phyloP scores from a whole-genome alignment of 2,329 filamentous ascomycete genomes.

The Fusarium keratoplasticum region DNA sequence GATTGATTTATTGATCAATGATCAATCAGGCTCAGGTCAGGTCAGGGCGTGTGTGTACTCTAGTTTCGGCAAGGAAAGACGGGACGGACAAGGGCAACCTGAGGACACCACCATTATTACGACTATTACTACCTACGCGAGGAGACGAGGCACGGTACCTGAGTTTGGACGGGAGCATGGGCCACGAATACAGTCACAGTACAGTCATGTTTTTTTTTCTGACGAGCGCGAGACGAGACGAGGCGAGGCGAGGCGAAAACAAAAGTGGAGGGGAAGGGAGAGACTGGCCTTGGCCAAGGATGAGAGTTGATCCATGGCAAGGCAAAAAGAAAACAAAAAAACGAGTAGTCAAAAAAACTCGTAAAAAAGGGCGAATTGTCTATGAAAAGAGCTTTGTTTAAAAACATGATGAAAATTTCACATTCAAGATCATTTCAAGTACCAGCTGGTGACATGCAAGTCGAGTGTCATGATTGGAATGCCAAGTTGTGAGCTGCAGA shows the following conservation, averaged over 20 bases:
- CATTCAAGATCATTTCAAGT: not conserved
- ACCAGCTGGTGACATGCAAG: conserved; percentile 10
- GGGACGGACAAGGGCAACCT: conserved; percentile 40
- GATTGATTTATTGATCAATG: conserved; percentile 4
- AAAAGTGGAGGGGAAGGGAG: conserved; percentile 34
- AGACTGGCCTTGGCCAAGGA: not conserved
- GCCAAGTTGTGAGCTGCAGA: conserved; percentile 21
- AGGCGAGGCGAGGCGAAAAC: conserved; percentile 20
- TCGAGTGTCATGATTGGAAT: conserved; percentile 11
- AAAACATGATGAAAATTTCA: conserved; percentile 46
- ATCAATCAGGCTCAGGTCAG: conserved; percentile 31
- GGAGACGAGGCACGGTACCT: not conserved
- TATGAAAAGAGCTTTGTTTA: conserved; percentile 32
- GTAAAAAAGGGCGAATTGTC: conserved; percentile 42
- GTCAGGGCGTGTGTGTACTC: conserved; percentile 42
- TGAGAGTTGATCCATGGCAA: not conserved
- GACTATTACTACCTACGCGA: conserved; percentile 17
- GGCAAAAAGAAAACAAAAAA: conserved; percentile 33
- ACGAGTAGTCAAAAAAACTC: conserved; percentile 41
- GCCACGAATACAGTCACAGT: conserved; percentile 19
- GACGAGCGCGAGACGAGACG: not conserved
- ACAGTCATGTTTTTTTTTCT: conserved; percentile 30
- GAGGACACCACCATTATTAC: conserved; percentile 17
- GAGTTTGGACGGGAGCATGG: conserved; percentile 14
- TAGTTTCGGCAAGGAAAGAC: conserved; percentile 38